Conservation (phyloP, 2,329 filamentous ascomycete species). For the Aspergillus unguis region DNA sequence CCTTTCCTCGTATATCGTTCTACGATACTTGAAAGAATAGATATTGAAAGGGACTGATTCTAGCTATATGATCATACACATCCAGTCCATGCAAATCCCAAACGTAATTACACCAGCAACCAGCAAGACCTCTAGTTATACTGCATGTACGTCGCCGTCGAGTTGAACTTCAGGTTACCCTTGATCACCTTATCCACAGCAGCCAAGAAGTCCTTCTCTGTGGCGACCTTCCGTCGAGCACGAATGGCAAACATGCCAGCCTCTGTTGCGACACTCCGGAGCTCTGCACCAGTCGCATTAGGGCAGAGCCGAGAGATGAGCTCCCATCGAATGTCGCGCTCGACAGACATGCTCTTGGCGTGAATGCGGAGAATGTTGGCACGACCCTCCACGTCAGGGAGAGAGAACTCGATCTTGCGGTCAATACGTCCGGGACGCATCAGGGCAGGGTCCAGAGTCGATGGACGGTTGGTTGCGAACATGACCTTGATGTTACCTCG, state of each 20-base stretch:
- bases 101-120: conserved; percentile 14
- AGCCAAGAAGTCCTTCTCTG: conserved; percentile 97
- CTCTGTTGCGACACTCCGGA: conserved; percentile 95
- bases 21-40: too few relatives aligned
- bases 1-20: too few relatives aligned
- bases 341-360: conserved; percentile 99
- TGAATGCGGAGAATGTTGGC: conserved; percentile 98
- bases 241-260: conserved; percentile 98
- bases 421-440: conserved; percentile 98
- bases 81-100: conserved; percentile 26
- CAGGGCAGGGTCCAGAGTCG: conserved; percentile 90
- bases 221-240: conserved; percentile 90
- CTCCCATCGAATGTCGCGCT: conserved; percentile 98
- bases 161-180: conserved; percentile 99
- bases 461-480: conserved; percentile 97
- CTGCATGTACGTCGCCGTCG: conserved; percentile 95
- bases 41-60: conserved; percentile 13
- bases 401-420: conserved; percentile 96
- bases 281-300: conserved; percentile 92
- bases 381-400: conserved; percentile 93
- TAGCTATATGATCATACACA: conserved; percentile 35
- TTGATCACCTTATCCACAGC: conserved; percentile 99
- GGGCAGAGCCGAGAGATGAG: conserved; percentile 95
- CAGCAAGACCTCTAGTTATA: conserved; percentile 76
- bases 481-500: conserved; percentile 99